Percentiles rank a stretch among this genome's conserved stretches.
These are phyloP conservation scores for Melaleuca quinquenervia DNA, from an alignment of 345 rosid species.

Conservation along the genomic window DNA sequence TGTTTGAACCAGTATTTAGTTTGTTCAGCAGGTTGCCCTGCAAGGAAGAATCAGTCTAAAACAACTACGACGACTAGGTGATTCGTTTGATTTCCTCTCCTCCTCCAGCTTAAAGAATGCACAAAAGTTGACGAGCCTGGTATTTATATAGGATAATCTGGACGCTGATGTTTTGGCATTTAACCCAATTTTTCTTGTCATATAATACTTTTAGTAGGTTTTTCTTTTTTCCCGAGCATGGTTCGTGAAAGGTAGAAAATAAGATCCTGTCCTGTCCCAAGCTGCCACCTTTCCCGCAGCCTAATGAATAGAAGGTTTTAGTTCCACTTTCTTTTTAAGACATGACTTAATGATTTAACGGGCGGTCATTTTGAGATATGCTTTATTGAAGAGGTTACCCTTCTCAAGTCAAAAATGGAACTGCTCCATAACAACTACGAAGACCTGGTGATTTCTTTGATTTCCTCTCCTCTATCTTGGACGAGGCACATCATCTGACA, in stretches of 20 bases:
- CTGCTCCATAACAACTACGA: neutral
- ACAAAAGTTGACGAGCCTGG: too few relatives aligned
- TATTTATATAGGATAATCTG: too few relatives aligned
- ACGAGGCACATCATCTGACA: neutral
- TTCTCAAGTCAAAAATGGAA: neutral
- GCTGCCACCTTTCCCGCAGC: too few relatives aligned
- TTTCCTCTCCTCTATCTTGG: too few relatives aligned
- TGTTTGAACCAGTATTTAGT: neutral
- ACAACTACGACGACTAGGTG: neutral
- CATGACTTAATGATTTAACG: neutral
- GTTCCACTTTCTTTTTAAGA: neutral
- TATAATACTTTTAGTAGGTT: too few relatives aligned
- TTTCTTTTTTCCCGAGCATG: too few relatives aligned
- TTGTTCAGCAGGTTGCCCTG: neutral
- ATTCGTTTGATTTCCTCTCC: neutral
- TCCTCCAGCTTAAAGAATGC: neutral
- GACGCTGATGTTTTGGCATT: too few relatives aligned
- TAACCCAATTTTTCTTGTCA: too few relatives aligned
- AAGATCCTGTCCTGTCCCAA: too few relatives aligned
- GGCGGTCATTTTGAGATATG: neutral
- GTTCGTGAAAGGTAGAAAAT: too few relatives aligned
- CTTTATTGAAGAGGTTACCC: neutral
- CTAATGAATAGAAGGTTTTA: too few relatives aligned
- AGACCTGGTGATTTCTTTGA: too few relatives aligned
- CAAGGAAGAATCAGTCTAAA: neutral